These are phyloP conservation scores for Tagetes patula DNA, from an alignment of 129 eudicot genomes.

Conservation along the genomic window DNA sequence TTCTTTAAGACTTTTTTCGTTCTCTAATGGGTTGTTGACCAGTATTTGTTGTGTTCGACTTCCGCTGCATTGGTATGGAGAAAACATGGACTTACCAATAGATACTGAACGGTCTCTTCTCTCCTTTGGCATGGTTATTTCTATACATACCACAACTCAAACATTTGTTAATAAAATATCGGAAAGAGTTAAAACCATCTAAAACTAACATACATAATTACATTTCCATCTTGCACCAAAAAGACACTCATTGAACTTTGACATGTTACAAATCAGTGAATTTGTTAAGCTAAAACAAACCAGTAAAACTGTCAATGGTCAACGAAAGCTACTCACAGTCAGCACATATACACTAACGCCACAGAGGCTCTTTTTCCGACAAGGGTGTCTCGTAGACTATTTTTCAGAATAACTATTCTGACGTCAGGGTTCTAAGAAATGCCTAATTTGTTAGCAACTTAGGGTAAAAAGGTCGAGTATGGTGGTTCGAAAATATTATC, in stretches of 20 bases:
- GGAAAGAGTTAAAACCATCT: not conserved
- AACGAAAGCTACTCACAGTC: not conserved
- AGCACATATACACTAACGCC: not conserved
- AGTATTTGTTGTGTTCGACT: constrained; percentile 40
- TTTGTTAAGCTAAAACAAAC: not conserved
- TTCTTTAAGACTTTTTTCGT: constrained; percentile 46
- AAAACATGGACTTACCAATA: constrained; percentile 47
- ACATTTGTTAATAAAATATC: not conserved
- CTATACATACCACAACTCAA: not conserved
- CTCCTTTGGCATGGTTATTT: constrained; percentile 64
- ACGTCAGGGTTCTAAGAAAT: not conserved
- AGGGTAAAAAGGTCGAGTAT: too few species aligned
- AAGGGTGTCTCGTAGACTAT: too few species aligned
- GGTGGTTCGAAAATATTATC: too few species aligned
- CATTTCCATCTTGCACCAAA: not conserved
- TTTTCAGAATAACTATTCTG: not conserved
- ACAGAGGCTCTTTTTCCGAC: not conserved
- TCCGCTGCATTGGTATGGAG: constrained; percentile 58
- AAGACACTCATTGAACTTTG: not conserved
- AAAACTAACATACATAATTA: not conserved
- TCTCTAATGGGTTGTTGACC: constrained; percentile 41
- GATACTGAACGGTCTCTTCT: constrained; percentile 73
- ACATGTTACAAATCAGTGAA: not conserved
- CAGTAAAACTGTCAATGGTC: not conserved
- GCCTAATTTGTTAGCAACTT: not conserved